A percentile compares a stretch with the other conserved stretches of the same genome.
These are phyloP conservation scores for Logfia minima DNA, from an alignment of 129 eudicot genomes.

Conservation along the genomic window DNA sequence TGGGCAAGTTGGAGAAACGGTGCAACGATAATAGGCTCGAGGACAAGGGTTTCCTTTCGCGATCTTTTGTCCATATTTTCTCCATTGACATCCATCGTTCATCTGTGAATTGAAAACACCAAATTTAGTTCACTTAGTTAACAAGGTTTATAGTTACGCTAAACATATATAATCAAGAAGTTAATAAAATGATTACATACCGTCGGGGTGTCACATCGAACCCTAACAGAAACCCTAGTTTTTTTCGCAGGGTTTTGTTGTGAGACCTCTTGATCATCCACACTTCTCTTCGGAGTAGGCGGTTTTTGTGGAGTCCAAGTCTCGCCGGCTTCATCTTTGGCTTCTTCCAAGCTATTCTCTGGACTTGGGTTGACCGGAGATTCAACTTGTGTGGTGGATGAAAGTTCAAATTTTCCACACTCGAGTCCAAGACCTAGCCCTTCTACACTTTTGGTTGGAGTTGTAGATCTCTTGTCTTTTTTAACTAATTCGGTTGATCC, in stretches of 20 bases:
- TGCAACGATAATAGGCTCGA: slow-evolving; percentile 88
- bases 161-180: background rate
- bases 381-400: slow-evolving; percentile 27
- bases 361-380: slow-evolving; percentile 43
- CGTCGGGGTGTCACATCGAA: slow-evolving; percentile 92
- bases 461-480: slow-evolving; percentile 37
- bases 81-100: slow-evolving; percentile 98
- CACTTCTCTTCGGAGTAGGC: slow-evolving; percentile 39
- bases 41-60: slow-evolving; percentile 97
- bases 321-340: slow-evolving; percentile 49
- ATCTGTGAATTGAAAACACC: slow-evolving; percentile 37
- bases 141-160: background rate
- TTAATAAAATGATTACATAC: slow-evolving; percentile 32
- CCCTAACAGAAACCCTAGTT: slow-evolving; percentile 98
- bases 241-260: slow-evolving; percentile 72
- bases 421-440: slow-evolving; percentile 61
- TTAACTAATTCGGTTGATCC: slow-evolving; percentile 36
- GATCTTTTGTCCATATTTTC: slow-evolving; percentile 91
- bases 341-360: slow-evolving; percentile 67
- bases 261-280: slow-evolving; percentile 58
- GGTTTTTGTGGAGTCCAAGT: slow-evolving; percentile 50
- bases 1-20: slow-evolving; percentile 82
- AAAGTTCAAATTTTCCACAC: slow-evolving; percentile 49
- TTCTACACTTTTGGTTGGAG: slow-evolving; percentile 33
- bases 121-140: background rate